Base-by-base conservation (phyloP, 768 basidiomycete species). In the Lactarius tabidus region DNA sequence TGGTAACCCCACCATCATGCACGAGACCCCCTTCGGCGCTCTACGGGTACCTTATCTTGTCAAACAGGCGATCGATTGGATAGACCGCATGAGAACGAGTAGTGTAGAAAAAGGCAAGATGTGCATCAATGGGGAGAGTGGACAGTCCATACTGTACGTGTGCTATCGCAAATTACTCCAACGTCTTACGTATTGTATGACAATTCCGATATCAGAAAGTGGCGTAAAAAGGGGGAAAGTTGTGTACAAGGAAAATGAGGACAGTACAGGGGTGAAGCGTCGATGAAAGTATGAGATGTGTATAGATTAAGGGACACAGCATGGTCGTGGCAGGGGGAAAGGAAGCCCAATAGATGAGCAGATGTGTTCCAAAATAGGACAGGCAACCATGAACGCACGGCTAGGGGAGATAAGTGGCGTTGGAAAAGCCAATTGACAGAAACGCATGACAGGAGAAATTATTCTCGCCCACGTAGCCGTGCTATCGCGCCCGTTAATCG, bases 401-500 rank as follows among this genome's bases (percentile, higher is more conserved):
- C 12, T 17, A 45, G 6, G 29, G 26, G n/a, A 53, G 48, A n/a
- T 9, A 36, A 43, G 28, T 23, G 51, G 23, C 8, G 10, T 14
- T 28, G 23, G 64, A 33, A 10, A 38, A 28, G 12, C n/a, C n/a
- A 0, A 20, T 35, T 33, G 54, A 33, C 23, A 1, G n/a, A 12
- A 35, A 33, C 29, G 20, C 15, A n/a, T 15, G 39, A 17, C 6
- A 28, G 18, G 12, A 23, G 2, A 58, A 35, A 23, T 3, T 54
- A 66, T 20, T 66, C 65, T 57, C 65, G 65, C 39, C 61, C 51
- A 28, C 65, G 65, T 26, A 66, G 57, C n/a, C 65, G 65, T 33
- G 65, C 26, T 43, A 66, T 58, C 0, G 65, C 65, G 18, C 26
- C 35, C 23, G 65, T 41, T 41, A 66, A 9, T 48, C 60, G 60